Evolutionary conservation across 148 eudicot genomes (phyloP), one percentile per base, ranked within the genome.

Genomic region (Rhododendron vialii): DNA sequence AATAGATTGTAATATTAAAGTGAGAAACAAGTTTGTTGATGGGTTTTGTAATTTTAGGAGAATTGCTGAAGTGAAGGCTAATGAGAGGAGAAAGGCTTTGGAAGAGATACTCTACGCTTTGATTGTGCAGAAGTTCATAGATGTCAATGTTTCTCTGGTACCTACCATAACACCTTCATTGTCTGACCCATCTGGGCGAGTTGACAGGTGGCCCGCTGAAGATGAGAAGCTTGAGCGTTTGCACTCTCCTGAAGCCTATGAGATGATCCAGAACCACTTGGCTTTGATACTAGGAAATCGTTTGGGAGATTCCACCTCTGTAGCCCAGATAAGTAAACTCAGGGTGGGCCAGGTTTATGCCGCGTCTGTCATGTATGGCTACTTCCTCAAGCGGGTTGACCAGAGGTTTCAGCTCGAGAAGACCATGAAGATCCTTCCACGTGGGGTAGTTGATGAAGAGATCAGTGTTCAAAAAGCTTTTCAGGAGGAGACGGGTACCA

Each of bases 341-440:
- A 87, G 95, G 82, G 95, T 95, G 18, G 99, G 99, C 28, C 99
- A 97, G 79, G 98, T 95, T 22, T 97, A 97, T 89, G 99, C 99
- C 2, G 99, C 98, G 24, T 97, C 99, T 22, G 92, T 95, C 67
- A 97, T 97, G 98, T 97, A 95, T 81, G 98, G 99, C 10, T 97
- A 97, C 90, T 97, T 97, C 89, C 95, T 97, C 48, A 97, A 92
- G 88, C 92, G 98, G 59, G 92, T 97, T 6, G 99, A 95, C 85
- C 95, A 97, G 89, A 91, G 98, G 86, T 97, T 95, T 88, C 98
- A 97, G 91, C 93, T 97, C 2, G 99, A 97, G 83, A 94, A 97
- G 89, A 88, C 92, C 0, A 92, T 95, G 96, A 97, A 94, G 87
- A 86, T 92, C 65, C 99, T 97, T 82, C 95, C 98, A 38, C 87